These are phyloP conservation scores for Cordia subcordata DNA, from an alignment of 257 asterid species.

Conservation along the genomic window DNA sequence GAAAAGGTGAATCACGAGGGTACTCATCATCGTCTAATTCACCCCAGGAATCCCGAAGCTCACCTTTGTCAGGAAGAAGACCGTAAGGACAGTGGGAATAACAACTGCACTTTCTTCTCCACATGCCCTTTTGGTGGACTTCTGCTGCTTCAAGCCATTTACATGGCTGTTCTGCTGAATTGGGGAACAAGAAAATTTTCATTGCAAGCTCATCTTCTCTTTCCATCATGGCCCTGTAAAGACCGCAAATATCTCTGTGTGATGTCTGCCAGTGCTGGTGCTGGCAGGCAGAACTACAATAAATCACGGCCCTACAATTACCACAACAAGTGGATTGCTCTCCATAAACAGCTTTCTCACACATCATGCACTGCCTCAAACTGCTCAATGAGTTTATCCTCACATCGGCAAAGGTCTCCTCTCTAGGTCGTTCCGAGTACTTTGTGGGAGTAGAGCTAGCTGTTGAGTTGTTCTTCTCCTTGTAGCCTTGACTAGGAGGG, in stretches of 20 bases:
- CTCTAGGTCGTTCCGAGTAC: constrained; percentile 6
- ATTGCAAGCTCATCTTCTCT: constrained; percentile 30
- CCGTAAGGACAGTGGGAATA: constrained; percentile 21
- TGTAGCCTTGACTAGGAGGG: constrained; percentile 35
- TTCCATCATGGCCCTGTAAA: constrained; percentile 38
- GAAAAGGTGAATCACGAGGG: constrained; percentile 25
- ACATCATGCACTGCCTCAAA: constrained; percentile 19
- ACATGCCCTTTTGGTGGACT: constrained; percentile 33
- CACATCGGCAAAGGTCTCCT: constrained; percentile 21
- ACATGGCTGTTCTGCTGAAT: constrained; percentile 28
- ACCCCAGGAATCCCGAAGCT: constrained; percentile 29
- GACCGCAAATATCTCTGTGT: constrained; percentile 22
- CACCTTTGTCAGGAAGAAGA: constrained; percentile 21
- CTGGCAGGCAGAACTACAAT: constrained; percentile 30
- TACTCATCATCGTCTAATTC: constrained; percentile 21
- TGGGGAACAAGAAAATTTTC: constrained; percentile 18
- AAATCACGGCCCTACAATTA: constrained; percentile 24
- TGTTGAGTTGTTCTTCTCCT: constrained; percentile 11
- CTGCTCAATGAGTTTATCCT: constrained; percentile 3
- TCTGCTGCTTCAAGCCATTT: constrained; percentile 33
- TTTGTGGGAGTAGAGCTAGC: constrained; percentile 14
- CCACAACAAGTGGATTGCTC: constrained; percentile 23
- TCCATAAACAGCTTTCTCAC: constrained; percentile 21
- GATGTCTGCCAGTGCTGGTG: constrained; percentile 28
- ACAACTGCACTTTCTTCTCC: constrained; percentile 34